These are phyloP conservation scores for Abrus pulchellus DNA, from an alignment of 306 rosid genomes.

Conservation along the genomic window DNA sequence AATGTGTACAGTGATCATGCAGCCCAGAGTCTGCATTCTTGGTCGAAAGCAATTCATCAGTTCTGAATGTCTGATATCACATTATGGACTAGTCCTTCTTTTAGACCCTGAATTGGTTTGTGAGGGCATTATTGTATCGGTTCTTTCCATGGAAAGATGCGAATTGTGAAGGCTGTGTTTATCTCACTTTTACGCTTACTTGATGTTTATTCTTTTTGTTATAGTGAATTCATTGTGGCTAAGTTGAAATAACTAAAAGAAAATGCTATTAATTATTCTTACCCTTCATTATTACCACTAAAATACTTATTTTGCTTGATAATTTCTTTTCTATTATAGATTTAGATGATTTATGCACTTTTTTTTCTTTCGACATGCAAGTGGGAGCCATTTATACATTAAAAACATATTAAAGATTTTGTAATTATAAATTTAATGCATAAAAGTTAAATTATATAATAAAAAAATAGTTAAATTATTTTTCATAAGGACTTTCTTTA, in stretches of 20 bases:
- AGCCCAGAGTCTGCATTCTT: slow-evolving; percentile 32
- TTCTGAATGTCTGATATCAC: slow-evolving; percentile 43
- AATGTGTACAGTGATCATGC: slow-evolving; percentile 51
- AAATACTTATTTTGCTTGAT: not conserved
- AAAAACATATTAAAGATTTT: no score
- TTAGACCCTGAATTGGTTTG: slow-evolving; percentile 10
- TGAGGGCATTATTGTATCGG: not conserved
- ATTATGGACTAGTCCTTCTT: slow-evolving; percentile 26
- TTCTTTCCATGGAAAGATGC: slow-evolving; percentile 36
- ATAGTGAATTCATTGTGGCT: not conserved
- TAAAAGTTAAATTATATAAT: no score
- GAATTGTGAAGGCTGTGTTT: slow-evolving; percentile 30
- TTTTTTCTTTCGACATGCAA: no score
- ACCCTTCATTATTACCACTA: not conserved
- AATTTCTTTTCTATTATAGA: not conserved
- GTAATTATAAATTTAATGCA: no score
- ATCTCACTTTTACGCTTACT: not conserved
- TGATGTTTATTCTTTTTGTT: slow-evolving; percentile 42
- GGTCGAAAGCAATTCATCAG: slow-evolving; percentile 41
- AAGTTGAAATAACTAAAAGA: not conserved
- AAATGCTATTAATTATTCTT: not conserved
- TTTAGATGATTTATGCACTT: no score
- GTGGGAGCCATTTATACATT: no score
- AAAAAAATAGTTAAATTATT: no score
- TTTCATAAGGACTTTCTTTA: no score